Evolutionary conservation across 2,329 filamentous ascomycete genomes (phyloP), one percentile per base, ranked within the genome.

Genomic region (Aspergillus fumigatiaffinis): DNA sequence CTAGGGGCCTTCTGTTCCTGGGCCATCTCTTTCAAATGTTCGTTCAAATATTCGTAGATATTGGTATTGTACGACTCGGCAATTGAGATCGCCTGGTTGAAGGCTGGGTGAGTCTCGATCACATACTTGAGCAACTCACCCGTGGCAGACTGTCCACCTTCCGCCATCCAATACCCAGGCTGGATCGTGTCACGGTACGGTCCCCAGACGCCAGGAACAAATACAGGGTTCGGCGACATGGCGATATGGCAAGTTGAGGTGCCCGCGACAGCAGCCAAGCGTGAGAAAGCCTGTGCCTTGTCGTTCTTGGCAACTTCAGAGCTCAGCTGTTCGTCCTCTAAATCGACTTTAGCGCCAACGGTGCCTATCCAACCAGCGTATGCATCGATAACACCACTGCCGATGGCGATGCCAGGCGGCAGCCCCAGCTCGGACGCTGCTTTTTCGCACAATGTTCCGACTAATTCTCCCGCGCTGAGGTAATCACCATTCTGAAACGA

Each of bases 291-390:
- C 75, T 97, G 92, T 2, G 88, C 85, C n/a, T 94, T 84, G 71
- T 96, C 91, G 75, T 96, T 95, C 70, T 89, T 87, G 1, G 89
- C 83, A 4, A 83, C 81, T 38, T 83, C 83, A 58, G 84, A 80
- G 70, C 88, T 87, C 42, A 93, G 82, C 50, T 88, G 83, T 55
- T 89, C 85, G 56, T 81, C 77, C 44, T 82, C 81, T 17, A 95
- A 83, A 63, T 91, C 84, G 66, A 97, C 91, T 75, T 97, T 97
- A 59, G 94, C 93, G 57, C 94, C 94, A n/a, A 99, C 94, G 1
- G 94, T 97, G 60, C 94, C 94, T 65, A 99, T 94, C 94, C 94
- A 99, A 62, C 94, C 94, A 58, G 94, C 94, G 69, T 99, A 99
- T 20, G 94, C 94, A 73, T 99, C 94, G 70, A 99, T 99, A 62